Evolutionary conservation across 2,329 filamentous ascomycete species (phyloP).

Genomic region (Metarhizium robertsii): DNA sequence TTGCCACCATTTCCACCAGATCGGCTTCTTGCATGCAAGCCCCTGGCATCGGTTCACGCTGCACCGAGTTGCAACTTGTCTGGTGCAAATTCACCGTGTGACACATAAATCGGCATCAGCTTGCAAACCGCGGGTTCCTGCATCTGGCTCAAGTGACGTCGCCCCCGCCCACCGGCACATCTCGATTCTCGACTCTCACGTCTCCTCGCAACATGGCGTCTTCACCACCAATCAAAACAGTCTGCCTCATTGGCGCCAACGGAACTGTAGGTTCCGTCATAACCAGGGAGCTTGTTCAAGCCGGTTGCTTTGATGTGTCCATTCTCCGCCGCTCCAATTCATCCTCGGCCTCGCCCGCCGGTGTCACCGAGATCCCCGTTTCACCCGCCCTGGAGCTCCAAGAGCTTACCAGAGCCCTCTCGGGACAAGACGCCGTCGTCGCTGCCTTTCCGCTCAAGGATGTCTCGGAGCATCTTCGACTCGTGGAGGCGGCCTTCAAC

Average conservation of each 20-base stretch:
- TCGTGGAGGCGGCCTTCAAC: slow-evolving; percentile 48
- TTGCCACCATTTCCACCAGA: too few species aligned
- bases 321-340: slow-evolving; percentile 41
- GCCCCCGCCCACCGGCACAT: too few species aligned
- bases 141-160: too few species aligned
- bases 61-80: too few species aligned
- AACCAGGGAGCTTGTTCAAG: slow-evolving; percentile 25
- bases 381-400: slow-evolving; percentile 20
- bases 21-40: too few species aligned
- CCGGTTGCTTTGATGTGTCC: slow-evolving; percentile 38
- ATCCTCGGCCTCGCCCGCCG: slow-evolving; percentile 12
- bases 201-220: not conserved
- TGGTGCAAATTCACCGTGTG: too few species aligned
- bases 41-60: too few species aligned
- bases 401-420: slow-evolving; percentile 36
- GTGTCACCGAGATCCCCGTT: slow-evolving; percentile 15
- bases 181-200: too few species aligned
- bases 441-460: slow-evolving; percentile 28
- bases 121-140: too few species aligned
- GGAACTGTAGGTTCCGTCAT: slow-evolving; percentile 31
- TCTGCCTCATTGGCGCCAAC: slow-evolving; percentile 25
- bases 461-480: slow-evolving; percentile 32
- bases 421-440: slow-evolving; percentile 49
- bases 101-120: too few species aligned
- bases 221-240: slow-evolving; percentile 16